These are phyloP conservation scores for Boletus sp. DNA, from an alignment of 768 basidiomycete species.

Conservation along the genomic window DNA sequence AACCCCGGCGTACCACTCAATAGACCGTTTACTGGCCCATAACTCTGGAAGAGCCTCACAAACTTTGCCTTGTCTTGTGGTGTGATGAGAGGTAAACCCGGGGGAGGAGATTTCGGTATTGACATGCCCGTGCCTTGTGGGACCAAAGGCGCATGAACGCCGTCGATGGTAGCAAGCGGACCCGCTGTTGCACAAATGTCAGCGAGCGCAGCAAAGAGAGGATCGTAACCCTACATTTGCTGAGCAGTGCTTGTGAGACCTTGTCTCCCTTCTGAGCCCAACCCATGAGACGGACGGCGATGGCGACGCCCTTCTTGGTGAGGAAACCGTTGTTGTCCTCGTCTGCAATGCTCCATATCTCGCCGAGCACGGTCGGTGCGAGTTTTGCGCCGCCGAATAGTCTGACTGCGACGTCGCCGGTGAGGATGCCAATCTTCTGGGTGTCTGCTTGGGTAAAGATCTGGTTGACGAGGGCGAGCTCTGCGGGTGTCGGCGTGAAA, in stretches of 20 bases:
- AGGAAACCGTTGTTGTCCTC: constrained; percentile 92
- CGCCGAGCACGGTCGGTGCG: constrained; percentile 72
- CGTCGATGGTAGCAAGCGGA: constrained; percentile 77
- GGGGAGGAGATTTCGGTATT: constrained; percentile 58
- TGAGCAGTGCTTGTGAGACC: constrained; percentile 56
- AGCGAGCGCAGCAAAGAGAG: constrained; percentile 4
- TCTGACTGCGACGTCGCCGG: constrained; percentile 87
- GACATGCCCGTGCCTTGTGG: constrained; percentile 57
- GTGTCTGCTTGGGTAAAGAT: constrained; percentile 74
- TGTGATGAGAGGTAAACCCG: constrained; percentile 62
- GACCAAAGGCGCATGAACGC: constrained; percentile 47
- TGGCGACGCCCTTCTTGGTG: constrained; percentile 80
- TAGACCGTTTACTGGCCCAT: constrained; percentile 71
- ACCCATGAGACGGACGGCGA: constrained; percentile 87
- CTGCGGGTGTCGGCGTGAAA: constrained; percentile 45
- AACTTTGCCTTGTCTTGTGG: constrained; percentile 85
- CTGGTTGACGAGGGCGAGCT: constrained; percentile 61
- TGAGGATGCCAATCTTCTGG: constrained; percentile 78
- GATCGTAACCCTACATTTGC: constrained; percentile 57
- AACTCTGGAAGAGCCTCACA: constrained; percentile 67
- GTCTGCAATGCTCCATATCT: constrained; percentile 93
- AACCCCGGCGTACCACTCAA: constrained; percentile 59
- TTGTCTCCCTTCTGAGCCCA: constrained; percentile 87
- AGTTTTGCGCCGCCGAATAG: constrained; percentile 84
- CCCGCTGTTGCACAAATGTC: constrained; percentile 55